A percentile compares a stretch with the other conserved stretches of the same genome.
These are phyloP conservation scores for Dysphania ambrosioides DNA, from an alignment of 148 eudicot genomes.

Conservation along the genomic window DNA sequence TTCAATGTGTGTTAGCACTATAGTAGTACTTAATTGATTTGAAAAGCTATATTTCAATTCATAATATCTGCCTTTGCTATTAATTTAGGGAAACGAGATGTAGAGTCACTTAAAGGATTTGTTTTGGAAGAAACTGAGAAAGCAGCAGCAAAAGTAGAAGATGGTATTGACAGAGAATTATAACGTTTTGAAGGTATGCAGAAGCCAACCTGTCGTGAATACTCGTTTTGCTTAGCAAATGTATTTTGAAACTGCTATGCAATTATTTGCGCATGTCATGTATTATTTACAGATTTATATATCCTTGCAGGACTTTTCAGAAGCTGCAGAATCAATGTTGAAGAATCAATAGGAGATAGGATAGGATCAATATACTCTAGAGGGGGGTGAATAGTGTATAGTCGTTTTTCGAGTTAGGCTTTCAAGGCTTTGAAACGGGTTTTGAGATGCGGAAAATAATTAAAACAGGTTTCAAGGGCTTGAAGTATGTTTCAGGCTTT, in stretches of 20 bases:
- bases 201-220: not conserved
- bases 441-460: no score
- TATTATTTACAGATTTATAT: not conserved
- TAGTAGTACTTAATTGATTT: no score
- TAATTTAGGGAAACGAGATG: constrained; percentile 50
- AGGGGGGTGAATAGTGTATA: no score
- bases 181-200: constrained; percentile 26
- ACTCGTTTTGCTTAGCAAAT: not conserved
- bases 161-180: constrained; percentile 46
- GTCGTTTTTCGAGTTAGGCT: no score
- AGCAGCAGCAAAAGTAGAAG: constrained; percentile 49
- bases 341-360: no score
- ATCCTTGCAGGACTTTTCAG: constrained; percentile 16
- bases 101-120: constrained; percentile 66
- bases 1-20: no score
- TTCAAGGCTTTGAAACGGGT: no score
- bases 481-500: no score
- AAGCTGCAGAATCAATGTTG: not conserved
- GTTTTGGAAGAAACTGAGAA: constrained; percentile 73
- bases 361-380: no score
- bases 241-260: not conserved
- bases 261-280: not conserved
- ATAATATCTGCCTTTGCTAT: constrained; percentile 3
- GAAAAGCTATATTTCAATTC: no score
- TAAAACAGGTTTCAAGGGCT: no score